phyloP scores from a whole-genome alignment of 1,139 yeast genomes.

The Blastobotrys capitulatus region DNA sequence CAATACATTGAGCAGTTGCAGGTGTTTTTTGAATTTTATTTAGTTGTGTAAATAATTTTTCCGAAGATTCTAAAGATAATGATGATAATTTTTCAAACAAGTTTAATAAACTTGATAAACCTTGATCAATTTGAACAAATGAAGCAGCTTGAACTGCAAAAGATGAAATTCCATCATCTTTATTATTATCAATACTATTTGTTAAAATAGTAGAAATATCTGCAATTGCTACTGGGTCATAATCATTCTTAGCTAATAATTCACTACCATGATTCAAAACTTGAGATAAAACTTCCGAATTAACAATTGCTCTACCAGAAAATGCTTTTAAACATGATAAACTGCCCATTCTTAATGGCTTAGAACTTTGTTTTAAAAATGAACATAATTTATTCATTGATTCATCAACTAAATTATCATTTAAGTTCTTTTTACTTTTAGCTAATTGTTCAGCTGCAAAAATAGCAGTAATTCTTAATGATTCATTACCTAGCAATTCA shows the following conservation, averaged over 20 bases:
- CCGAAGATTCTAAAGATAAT: neutral
- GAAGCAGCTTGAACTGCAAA: neutral
- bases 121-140: neutral
- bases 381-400: slow-evolving; percentile 19
- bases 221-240: slow-evolving; percentile 4
- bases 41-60: neutral
- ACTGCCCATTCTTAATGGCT: slow-evolving; percentile 25
- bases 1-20: slow-evolving; percentile 1
- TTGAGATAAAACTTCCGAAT: neutral
- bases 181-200: neutral
- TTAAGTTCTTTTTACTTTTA: slow-evolving; percentile 8
- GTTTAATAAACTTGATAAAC: neutral
- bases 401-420: slow-evolving; percentile 20
- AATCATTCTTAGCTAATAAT: neutral
- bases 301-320: neutral
- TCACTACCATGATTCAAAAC: slow-evolving; percentile 8
- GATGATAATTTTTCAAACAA: neutral
- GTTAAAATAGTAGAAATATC: slow-evolving; percentile 1
- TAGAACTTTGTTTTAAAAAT: slow-evolving; percentile 24
- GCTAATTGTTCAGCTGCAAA: slow-evolving; percentile 23
- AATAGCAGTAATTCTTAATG: slow-evolving; percentile 27
- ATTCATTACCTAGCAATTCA: slow-evolving; percentile 29
- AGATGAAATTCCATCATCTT: neutral
- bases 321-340: slow-evolving; percentile 24
- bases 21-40: neutral